Percentiles rank a stretch among this genome's conserved stretches.
Conservation (phyloP, 2,329 filamentous ascomycete species). For the Alternaria sp. region DNA sequence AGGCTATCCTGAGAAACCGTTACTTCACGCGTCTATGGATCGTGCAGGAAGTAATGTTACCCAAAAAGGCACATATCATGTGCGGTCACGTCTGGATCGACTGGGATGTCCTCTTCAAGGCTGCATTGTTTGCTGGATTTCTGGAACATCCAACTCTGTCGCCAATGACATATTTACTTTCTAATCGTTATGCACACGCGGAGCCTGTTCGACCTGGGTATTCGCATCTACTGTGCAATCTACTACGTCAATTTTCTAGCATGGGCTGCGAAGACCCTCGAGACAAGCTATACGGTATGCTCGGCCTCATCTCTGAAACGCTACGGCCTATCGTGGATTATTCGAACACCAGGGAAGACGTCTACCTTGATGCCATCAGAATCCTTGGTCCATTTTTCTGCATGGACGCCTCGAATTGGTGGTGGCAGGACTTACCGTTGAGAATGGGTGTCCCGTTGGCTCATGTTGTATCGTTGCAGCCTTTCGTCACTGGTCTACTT, state of each 20-base stretch:
- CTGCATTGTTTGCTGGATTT: background rate
- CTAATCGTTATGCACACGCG: background rate
- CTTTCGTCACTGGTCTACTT: background rate
- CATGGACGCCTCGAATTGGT: background rate
- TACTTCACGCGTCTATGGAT: slow-evolving; percentile 15
- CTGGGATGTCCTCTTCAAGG: background rate
- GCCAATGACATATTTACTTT: background rate
- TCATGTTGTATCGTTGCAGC: background rate
- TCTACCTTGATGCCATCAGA: slow-evolving; percentile 1
- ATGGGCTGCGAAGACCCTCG: slow-evolving; percentile 5
- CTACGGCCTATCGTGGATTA: background rate
- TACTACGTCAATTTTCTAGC: background rate
- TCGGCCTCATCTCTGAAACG: slow-evolving; percentile 2
- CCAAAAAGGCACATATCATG: background rate
- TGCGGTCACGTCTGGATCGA: slow-evolving; percentile 1
- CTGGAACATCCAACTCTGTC: background rate
- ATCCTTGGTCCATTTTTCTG: background rate
- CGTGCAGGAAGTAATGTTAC: slow-evolving; percentile 7
- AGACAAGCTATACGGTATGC: slow-evolving; percentile 10
- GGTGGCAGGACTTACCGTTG: background rate
- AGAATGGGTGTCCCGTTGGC: background rate
- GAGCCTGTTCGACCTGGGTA: background rate
- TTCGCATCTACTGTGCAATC: background rate
- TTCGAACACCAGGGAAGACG: background rate
- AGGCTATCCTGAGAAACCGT: background rate